Conservation (phyloP, 2,329 filamentous ascomycete species). For the Nemania bipapillata region DNA sequence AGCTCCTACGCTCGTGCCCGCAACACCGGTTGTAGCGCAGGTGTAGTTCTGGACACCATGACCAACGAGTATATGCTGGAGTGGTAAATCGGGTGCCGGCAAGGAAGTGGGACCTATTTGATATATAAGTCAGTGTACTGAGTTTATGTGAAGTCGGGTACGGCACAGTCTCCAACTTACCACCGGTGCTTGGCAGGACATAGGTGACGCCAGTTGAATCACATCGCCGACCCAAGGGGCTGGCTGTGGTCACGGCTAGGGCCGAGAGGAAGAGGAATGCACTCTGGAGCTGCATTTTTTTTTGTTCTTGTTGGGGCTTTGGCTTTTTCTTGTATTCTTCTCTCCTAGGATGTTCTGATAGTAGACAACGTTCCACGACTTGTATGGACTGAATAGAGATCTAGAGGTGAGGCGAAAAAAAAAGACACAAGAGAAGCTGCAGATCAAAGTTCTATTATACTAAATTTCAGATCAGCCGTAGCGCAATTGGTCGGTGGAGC, state of each 20-base stretch:
- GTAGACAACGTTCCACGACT: slow-evolving; percentile 16
- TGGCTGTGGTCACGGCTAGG: slow-evolving; percentile 45
- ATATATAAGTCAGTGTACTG: slow-evolving; percentile 24
- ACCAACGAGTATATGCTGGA: slow-evolving; percentile 69
- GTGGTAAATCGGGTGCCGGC: slow-evolving; percentile 55
- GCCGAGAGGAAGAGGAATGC: slow-evolving; percentile 46
- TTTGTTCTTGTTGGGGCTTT: slow-evolving; percentile 5
- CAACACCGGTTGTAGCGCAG: slow-evolving; percentile 56
- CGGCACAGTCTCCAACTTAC: slow-evolving; percentile 41
- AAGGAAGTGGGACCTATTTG: slow-evolving; percentile 56
- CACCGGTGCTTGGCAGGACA: slow-evolving; percentile 55
- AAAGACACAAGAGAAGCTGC: slow-evolving; percentile 17
- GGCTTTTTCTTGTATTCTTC: slow-evolving; percentile 1
- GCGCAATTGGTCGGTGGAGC: slow-evolving; percentile 27
- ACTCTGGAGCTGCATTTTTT: slow-evolving; percentile 47
- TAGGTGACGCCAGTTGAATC: slow-evolving; percentile 42
- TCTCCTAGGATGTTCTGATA: not conserved
- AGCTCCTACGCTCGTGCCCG: slow-evolving; percentile 61
- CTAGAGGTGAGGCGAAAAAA: slow-evolving; percentile 8
- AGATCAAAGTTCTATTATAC: slow-evolving; percentile 34
- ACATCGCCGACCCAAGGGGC: slow-evolving; percentile 43
- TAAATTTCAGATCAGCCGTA: slow-evolving; percentile 28
- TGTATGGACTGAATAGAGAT: slow-evolving; percentile 25
- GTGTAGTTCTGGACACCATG: slow-evolving; percentile 77
- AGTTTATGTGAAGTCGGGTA: not conserved